Percentiles rank a stretch among this genome's conserved stretches.
These are phyloP conservation scores for Tillandsia leiboldiana DNA, from an alignment of 176 grass and related monocot species.

Conservation along the genomic window DNA sequence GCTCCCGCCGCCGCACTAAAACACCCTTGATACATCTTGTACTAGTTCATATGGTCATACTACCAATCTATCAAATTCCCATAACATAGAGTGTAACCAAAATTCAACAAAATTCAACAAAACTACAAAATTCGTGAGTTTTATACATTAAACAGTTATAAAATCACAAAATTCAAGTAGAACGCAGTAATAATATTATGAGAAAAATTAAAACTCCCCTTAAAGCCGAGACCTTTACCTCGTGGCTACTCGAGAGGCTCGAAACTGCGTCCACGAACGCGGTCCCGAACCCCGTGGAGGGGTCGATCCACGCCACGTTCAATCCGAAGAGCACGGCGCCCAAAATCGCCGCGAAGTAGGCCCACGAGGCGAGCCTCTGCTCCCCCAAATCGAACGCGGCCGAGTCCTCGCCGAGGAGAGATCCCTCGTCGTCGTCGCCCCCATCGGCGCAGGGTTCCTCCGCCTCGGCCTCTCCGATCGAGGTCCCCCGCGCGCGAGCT, in stretches of 20 bases:
- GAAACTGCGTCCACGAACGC: slow-evolving; percentile 62
- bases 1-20: too few relatives aligned
- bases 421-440: not conserved
- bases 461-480: slow-evolving; percentile 24
- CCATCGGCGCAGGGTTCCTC: slow-evolving; percentile 6
- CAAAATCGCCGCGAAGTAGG: slow-evolving; percentile 66
- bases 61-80: not conserved
- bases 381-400: slow-evolving; percentile 54
- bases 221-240: slow-evolving; percentile 36
- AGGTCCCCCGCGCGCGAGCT: slow-evolving; percentile 20
- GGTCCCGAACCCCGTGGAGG: slow-evolving; percentile 53
- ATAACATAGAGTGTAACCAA: not conserved
- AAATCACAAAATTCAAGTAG: too few relatives aligned
- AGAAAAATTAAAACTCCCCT: not conserved
- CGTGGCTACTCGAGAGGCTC: slow-evolving; percentile 55
- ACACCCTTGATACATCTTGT: not conserved
- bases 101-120: not conserved
- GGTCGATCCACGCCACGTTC: slow-evolving; percentile 76
- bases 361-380: slow-evolving; percentile 69
- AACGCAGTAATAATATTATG: not conserved
- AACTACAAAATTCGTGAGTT: not conserved
- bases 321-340: slow-evolving; percentile 46
- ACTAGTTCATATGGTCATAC: not conserved
- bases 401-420: slow-evolving; percentile 59
- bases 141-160: too few relatives aligned